Evolutionary conservation across 768 basidiomycete genomes (phyloP).

Genomic region (Serendipita indica): DNA sequence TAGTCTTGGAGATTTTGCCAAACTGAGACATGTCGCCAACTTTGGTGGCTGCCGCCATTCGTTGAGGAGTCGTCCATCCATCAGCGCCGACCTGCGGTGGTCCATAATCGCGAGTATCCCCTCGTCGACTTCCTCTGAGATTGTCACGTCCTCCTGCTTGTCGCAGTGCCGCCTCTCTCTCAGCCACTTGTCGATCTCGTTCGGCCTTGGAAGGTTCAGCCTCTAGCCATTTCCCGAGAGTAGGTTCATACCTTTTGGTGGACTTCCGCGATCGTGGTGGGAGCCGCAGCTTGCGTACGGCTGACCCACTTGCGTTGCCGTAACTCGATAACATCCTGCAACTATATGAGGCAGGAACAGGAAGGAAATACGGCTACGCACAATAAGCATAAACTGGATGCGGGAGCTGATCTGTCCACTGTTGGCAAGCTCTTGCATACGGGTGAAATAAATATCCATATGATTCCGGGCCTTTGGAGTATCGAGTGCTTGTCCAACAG

Average conservation of each 20-base stretch:
- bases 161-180: constrained; percentile 46
- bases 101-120: constrained; percentile 47
- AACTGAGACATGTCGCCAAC: constrained; percentile 79
- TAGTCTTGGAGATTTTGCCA: constrained; percentile 65
- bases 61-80: constrained; percentile 51
- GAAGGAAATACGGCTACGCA: constrained; percentile 24
- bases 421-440: constrained; percentile 73
- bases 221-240: constrained; percentile 1
- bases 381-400: constrained; percentile 93
- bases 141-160: constrained; percentile 49
- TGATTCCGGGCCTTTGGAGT: constrained; percentile 65
- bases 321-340: constrained; percentile 79
- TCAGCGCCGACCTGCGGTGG: constrained; percentile 51
- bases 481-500: constrained; percentile 75
- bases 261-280: constrained; percentile 76
- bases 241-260: constrained; percentile 57
- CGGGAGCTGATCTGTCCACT: constrained; percentile 64
- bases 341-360: constrained; percentile 11
- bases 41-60: constrained; percentile 40
- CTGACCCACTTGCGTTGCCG: constrained; percentile 69
- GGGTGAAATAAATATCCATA: constrained; percentile 84
- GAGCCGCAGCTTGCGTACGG: constrained; percentile 58
- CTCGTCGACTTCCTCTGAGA: constrained; percentile 68
- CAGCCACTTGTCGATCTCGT: constrained; percentile 40
- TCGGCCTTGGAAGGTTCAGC: constrained; percentile 38